These are phyloP conservation scores for Papiliotrema flavescens DNA, from an alignment of 1,284 basidiomycete genomes.

Conservation along the genomic window DNA sequence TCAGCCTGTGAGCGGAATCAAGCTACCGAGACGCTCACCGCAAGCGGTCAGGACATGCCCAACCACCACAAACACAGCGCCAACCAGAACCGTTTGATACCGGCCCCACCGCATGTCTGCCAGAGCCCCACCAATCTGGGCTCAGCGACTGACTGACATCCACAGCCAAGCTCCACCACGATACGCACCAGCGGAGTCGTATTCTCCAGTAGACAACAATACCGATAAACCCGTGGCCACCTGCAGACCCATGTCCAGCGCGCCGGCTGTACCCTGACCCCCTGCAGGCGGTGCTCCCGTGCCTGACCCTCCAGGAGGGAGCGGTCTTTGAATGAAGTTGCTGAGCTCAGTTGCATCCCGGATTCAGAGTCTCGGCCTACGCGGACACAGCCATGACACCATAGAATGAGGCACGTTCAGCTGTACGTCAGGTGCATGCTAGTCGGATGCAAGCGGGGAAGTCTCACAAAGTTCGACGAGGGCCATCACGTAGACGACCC, in stretches of 20 bases:
- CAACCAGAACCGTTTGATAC: constrained; percentile 64
- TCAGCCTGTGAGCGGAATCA: neutral
- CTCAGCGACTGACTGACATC: neutral
- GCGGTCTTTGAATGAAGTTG: constrained; percentile 26
- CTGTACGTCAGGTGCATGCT: constrained; percentile 2
- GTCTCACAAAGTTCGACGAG: constrained; percentile 18
- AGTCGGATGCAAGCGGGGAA: neutral
- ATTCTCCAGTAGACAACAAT: constrained; percentile 18
- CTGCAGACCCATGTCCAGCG: constrained; percentile 23
- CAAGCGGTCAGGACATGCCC: constrained; percentile 40
- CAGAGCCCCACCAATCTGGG: neutral
- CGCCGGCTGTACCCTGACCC: constrained; percentile 16
- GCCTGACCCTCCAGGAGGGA: constrained; percentile 23
- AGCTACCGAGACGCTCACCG: neutral
- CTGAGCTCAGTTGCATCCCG: neutral
- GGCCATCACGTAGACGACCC: constrained; percentile 19
- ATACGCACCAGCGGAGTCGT: constrained; percentile 19
- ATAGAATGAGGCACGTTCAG: constrained; percentile 35
- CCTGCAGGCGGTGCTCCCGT: constrained; percentile 18
- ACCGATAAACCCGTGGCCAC: constrained; percentile 17
- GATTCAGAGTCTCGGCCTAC: constrained; percentile 3
- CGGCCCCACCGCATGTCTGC: constrained; percentile 71
- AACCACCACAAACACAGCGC: constrained; percentile 34
- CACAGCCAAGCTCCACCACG: too few relatives aligned
- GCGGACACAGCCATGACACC: constrained; percentile 19